Base-by-base conservation (phyloP, 352 stramenopile species). In the Pythium guiyangense region DNA sequence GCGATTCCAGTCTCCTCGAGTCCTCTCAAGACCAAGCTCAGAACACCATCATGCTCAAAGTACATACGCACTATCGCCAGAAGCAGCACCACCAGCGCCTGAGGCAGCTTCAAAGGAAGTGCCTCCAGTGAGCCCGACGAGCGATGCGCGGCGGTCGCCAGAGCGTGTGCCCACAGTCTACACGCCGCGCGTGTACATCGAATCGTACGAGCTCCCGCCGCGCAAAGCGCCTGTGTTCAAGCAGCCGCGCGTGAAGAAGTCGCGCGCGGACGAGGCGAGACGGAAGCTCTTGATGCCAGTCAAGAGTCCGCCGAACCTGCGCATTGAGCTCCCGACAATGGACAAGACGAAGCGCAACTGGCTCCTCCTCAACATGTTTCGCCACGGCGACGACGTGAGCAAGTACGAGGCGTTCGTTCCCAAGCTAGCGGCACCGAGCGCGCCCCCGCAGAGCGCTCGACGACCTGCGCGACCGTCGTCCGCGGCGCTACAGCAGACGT, bases 311-410 rank as follows among this genome's bases (percentile, higher is more conserved):
- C 59, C 66, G 14, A 76, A 81, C 18, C 52, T 88, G 17, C 73
- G 66, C 11, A 77, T 90, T 45, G 61, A 85, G 9, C 49, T 84
- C 2, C 63, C 60, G 6, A 74, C 69, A 25, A 66, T 86, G 52
- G 76, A 86, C 54, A 85, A 86, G 52, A 60, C 70, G n/a, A 89
- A 88, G 43, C 72, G 81, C 29, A 76, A 89, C 49, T 92, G 82
- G 82, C 62, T 92, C 20, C 72, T 90, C 18, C 67, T 81, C 46
- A 92, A 92, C 49, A 90, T 92, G 82, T 90, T 92, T 62, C 77
- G 79, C 2, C 74, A 88, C 43, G 77, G 77, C 14, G 72, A 90
- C 34, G 66, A 84, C 26, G 58, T 81, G 17, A 72, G 63, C 64
- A 84, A 92, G 56, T 92, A 88, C 57, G 75, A 87, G 44, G 27